Evolutionary conservation across 2,329 filamentous ascomycete species (phyloP).

Genomic region (Thermoascus crustaceus): DNA sequence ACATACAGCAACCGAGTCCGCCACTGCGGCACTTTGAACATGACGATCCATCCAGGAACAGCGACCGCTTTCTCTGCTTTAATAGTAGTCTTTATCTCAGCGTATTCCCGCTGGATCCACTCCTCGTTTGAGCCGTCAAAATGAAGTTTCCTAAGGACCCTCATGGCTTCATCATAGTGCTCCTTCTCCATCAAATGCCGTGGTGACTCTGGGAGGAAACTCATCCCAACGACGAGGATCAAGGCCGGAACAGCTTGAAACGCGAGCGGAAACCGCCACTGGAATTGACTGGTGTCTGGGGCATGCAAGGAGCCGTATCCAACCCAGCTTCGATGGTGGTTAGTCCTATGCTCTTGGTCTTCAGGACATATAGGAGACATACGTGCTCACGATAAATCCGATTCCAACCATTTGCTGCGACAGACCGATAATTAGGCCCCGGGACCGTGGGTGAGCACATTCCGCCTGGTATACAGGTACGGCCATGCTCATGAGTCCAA

Average conservation of each 20-base stretch:
- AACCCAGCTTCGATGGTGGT: constrained; percentile 31
- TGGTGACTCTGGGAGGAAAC: constrained; percentile 29
- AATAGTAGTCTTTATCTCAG: constrained; percentile 39
- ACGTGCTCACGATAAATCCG: constrained; percentile 39
- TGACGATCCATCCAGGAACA: constrained; percentile 33
- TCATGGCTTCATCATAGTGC: constrained; percentile 40
- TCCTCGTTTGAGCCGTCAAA: constrained; percentile 48
- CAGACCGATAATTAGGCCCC: constrained; percentile 42
- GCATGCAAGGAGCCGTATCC: constrained; percentile 41
- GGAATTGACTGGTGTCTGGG: constrained; percentile 21
- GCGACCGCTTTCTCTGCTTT: constrained; percentile 50
- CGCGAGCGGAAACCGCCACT: constrained; percentile 28
- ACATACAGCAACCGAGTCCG: constrained; percentile 49
- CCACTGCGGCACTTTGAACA: constrained; percentile 39
- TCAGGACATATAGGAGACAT: constrained; percentile 7
- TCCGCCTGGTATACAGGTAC: constrained; percentile 59
- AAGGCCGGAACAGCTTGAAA: constrained; percentile 35
- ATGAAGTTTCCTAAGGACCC: constrained; percentile 47
- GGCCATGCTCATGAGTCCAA: constrained; percentile 40
- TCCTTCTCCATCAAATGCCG: constrained; percentile 35
- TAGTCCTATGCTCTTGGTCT: neutral
- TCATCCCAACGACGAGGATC: constrained; percentile 25
- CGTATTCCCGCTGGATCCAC: constrained; percentile 40
- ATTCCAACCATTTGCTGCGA: constrained; percentile 39
- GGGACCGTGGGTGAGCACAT: constrained; percentile 50